A percentile compares a stretch with the other conserved stretches of the same genome.
Evolutionary conservation across 495 filamentous ascomycete species (phyloP).

Genomic region (Achaetomiella virescens): DNA sequence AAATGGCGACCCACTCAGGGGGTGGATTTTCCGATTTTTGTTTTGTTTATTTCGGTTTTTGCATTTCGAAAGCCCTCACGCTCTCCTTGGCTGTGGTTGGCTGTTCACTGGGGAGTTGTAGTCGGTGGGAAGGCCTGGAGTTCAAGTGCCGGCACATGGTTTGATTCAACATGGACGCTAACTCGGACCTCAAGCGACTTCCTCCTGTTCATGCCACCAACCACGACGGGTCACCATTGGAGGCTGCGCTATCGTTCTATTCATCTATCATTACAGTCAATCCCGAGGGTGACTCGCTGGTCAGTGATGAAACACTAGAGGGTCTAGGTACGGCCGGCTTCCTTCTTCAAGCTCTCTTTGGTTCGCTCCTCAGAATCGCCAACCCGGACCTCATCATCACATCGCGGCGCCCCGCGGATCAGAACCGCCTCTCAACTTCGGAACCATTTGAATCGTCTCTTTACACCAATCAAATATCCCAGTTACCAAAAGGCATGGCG

Average conservation of each 20-base stretch:
- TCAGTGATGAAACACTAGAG: slow-evolving; percentile 81
- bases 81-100: neutral
- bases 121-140: neutral
- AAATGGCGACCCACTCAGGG: slow-evolving; percentile 1
- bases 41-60: neutral
- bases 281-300: slow-evolving; percentile 86
- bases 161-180: neutral
- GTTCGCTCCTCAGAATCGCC: slow-evolving; percentile 55
- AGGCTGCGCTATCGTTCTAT: slow-evolving; percentile 86
- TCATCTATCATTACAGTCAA: slow-evolving; percentile 84
- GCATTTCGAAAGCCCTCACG: neutral
- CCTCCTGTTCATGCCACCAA: slow-evolving; percentile 77
- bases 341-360: slow-evolving; percentile 63
- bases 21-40: slow-evolving; percentile 1
- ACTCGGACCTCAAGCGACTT: slow-evolving; percentile 61
- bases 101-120: neutral
- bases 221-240: slow-evolving; percentile 61
- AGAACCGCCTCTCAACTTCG: neutral
- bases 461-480: slow-evolving; percentile 8
- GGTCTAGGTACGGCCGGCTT: slow-evolving; percentile 89
- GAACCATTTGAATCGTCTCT: neutral
- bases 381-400: slow-evolving; percentile 24
- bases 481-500: slow-evolving; percentile 13
- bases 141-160: neutral
- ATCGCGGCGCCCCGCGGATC: slow-evolving; percentile 8